Conservation (phyloP, 2,329 filamentous ascomycete species). For the Penicillium sp. region DNA sequence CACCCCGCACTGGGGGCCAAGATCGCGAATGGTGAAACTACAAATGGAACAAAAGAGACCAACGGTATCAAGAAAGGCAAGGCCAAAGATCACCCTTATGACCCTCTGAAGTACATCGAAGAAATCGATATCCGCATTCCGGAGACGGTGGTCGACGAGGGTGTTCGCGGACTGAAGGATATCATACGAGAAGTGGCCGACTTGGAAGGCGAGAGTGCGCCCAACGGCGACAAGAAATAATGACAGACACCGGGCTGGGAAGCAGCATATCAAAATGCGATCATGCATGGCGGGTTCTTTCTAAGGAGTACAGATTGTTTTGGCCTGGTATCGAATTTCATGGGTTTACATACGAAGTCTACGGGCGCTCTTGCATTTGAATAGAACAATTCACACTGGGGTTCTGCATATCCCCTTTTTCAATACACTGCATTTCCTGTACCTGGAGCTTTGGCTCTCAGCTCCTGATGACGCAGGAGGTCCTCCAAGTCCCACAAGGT, state of each 20-base stretch:
- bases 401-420: not conserved
- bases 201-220: slow-evolving; percentile 39
- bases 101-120: slow-evolving; percentile 32
- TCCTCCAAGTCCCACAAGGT: not conserved
- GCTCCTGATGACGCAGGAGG: not conserved
- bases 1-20: slow-evolving; percentile 30
- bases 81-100: slow-evolving; percentile 19
- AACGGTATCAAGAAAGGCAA: slow-evolving; percentile 27
- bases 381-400: slow-evolving; percentile 21
- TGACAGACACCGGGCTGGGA: not conserved
- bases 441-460: no score
- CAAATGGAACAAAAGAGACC: slow-evolving; percentile 16
- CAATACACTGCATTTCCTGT: not conserved
- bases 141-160: slow-evolving; percentile 49
- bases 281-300: slow-evolving; percentile 20
- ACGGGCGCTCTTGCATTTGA: slow-evolving; percentile 17
- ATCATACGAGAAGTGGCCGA: slow-evolving; percentile 53
- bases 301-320: slow-evolving; percentile 19
- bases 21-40: slow-evolving; percentile 19
- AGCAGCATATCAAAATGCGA: slow-evolving; percentile 6
- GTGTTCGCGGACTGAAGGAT: slow-evolving; percentile 51
- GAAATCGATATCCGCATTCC: slow-evolving; percentile 51
- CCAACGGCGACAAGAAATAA: slow-evolving; percentile 26
- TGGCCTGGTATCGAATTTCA: slow-evolving; percentile 12
- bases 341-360: slow-evolving; percentile 16